Conservation (phyloP, 495 filamentous ascomycete genomes). For the Aspergillus baeticus region DNA sequence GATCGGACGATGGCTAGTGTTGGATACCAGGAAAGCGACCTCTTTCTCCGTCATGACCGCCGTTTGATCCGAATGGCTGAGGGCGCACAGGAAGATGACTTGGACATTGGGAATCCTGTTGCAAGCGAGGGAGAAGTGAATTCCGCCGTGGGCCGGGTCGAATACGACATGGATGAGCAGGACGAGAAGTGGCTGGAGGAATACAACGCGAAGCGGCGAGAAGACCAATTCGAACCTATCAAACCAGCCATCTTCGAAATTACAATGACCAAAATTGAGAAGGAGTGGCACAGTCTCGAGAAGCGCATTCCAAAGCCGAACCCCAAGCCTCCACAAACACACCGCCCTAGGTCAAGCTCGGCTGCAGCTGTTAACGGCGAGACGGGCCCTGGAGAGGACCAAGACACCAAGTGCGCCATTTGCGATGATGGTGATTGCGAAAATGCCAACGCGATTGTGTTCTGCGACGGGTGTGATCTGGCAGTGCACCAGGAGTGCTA, state of each 20-base stretch:
- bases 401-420: slow-evolving; percentile 95
- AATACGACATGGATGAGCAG: slow-evolving; percentile 99
- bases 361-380: slow-evolving; percentile 91
- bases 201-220: slow-evolving; percentile 73
- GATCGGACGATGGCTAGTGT: slow-evolving; percentile 91
- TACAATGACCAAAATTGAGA: slow-evolving; percentile 97
- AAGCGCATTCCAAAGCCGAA: slow-evolving; percentile 95
- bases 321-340: slow-evolving; percentile 91
- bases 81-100: slow-evolving; percentile 77
- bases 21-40: slow-evolving; percentile 91
- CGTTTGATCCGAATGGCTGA: slow-evolving; percentile 78
- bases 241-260: slow-evolving; percentile 94
- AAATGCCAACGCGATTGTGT: slow-evolving; percentile 99
- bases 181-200: slow-evolving; percentile 93
- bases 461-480: slow-evolving; percentile 96
- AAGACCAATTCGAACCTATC: slow-evolving; percentile 72
- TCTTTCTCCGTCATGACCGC: slow-evolving; percentile 74
- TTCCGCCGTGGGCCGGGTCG: slow-evolving; percentile 70
- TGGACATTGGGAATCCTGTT: slow-evolving; percentile 60
- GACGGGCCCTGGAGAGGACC: slow-evolving; percentile 80
- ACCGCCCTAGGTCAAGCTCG: slow-evolving; percentile 85
- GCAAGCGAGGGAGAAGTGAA: slow-evolving; percentile 63
- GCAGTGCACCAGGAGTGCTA: slow-evolving; percentile 99
- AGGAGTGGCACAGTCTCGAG: slow-evolving; percentile 95
- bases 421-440: slow-evolving; percentile 99